A percentile compares a stretch with the other conserved stretches of the same genome.
phyloP scores from a whole-genome alignment of 2,329 filamentous ascomycete genomes.

The Myriosclerotinia curreyana region DNA sequence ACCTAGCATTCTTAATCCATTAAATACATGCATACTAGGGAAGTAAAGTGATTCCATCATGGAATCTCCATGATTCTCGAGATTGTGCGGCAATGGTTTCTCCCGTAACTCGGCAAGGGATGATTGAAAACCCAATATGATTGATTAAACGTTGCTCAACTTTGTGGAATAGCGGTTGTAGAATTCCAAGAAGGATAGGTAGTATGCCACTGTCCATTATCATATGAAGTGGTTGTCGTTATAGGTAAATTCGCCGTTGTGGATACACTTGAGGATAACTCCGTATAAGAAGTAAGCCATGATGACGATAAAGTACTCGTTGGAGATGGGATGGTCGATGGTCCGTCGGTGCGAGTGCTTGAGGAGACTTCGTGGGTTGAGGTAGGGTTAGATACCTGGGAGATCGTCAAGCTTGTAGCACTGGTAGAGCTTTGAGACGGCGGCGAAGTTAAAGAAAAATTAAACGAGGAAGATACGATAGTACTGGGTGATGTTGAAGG shows the following conservation, averaged over 20 bases:
- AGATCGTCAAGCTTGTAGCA: background rate
- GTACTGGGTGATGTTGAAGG: background rate
- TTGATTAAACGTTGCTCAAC: background rate
- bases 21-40: background rate
- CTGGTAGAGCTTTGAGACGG: background rate
- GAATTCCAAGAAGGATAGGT: constrained; percentile 35
- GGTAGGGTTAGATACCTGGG: background rate
- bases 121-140: background rate
- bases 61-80: background rate
- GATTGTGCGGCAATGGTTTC: too few species aligned
- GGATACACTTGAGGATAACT: constrained; percentile 7
- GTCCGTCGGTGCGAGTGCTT: constrained; percentile 7
- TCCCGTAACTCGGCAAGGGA: background rate
- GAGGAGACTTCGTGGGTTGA: background rate
- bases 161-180: constrained; percentile 8
- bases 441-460: background rate
- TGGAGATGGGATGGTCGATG: constrained; percentile 16
- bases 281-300: constrained; percentile 21
- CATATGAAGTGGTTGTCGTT: constrained; percentile 28
- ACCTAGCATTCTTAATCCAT: background rate
- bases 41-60: background rate
- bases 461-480: background rate
- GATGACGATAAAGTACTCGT: background rate
- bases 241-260: constrained; percentile 15
- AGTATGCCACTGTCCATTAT: constrained; percentile 39